These are phyloP conservation scores for Penicillium steckii DNA, from an alignment of 495 filamentous ascomycete species.

Conservation along the genomic window DNA sequence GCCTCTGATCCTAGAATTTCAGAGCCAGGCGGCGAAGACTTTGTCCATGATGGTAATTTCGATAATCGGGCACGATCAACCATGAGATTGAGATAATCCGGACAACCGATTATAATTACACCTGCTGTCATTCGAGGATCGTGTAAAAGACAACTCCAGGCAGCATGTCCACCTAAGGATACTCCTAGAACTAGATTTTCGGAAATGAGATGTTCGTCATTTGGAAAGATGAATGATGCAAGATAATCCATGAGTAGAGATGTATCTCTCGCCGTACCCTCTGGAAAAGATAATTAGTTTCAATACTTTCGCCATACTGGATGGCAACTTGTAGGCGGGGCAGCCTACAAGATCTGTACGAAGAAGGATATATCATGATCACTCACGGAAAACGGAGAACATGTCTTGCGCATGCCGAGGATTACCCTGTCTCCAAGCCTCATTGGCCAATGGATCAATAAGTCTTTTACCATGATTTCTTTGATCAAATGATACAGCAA, in stretches of 20 bases:
- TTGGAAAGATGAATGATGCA: constrained; percentile 69
- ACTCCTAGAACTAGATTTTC: constrained; percentile 77
- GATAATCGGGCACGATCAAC: constrained; percentile 73
- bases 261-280: constrained; percentile 75
- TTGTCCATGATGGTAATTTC: constrained; percentile 61
- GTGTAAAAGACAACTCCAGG: constrained; percentile 77
- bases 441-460: constrained; percentile 59
- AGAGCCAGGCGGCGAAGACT: constrained; percentile 51
- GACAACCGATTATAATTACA: constrained; percentile 82
- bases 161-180: constrained; percentile 84
- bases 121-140: constrained; percentile 75
- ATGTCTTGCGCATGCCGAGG: constrained; percentile 82
- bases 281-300: constrained; percentile 21
- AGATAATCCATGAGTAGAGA: constrained; percentile 69
- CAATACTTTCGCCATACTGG: no score
- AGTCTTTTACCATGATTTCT: constrained; percentile 81
- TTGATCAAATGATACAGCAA: constrained; percentile 84
- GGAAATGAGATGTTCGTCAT: constrained; percentile 51
- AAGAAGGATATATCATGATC: no score
- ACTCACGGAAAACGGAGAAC: constrained; percentile 65
- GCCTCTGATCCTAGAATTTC: constrained; percentile 72
- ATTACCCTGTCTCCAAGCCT: constrained; percentile 79
- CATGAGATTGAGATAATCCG: constrained; percentile 81
- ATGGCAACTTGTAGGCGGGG: no score
- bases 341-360: no score